phyloP scores from a whole-genome alignment of 805 yeast species.

The Yarrowia bubula region DNA sequence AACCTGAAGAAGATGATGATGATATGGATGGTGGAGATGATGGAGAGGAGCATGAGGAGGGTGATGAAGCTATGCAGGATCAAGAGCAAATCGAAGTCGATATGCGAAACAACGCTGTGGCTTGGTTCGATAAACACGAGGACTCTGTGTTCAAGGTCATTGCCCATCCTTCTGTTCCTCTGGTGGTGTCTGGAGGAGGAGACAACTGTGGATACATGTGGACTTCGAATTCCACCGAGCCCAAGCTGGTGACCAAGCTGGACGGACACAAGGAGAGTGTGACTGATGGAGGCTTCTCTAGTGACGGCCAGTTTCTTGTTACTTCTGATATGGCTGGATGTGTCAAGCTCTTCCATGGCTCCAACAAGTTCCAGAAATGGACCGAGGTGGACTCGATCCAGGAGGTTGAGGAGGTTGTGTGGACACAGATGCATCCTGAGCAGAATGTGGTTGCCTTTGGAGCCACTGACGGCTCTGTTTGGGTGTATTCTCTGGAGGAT shows the following conservation, averaged over 20 bases:
- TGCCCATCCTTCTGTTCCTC: conserved; percentile 78
- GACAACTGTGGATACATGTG: conserved; percentile 86
- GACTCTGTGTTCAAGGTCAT: conserved; percentile 85
- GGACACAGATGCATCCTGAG: conserved; percentile 78
- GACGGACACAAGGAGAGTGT: conserved; percentile 87
- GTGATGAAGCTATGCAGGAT: neutral
- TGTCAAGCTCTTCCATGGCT: conserved; percentile 66
- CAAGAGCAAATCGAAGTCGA: conserved; percentile 61
- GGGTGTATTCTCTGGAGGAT: conserved; percentile 80
- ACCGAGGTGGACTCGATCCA: conserved; percentile 62
- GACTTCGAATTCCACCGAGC: conserved; percentile 79
- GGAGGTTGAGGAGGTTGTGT: conserved; percentile 86
- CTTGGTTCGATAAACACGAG: conserved; percentile 84
- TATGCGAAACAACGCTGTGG: conserved; percentile 81
- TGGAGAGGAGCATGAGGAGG: neutral
- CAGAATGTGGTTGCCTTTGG: conserved; percentile 85
- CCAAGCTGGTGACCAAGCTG: conserved; percentile 72
- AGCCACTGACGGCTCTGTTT: conserved; percentile 86
- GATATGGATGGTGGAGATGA: conserved; percentile 18
- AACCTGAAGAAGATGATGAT: conserved; percentile 19
- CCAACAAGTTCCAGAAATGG: conserved; percentile 84
- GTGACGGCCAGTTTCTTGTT: conserved; percentile 74
- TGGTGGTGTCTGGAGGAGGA: conserved; percentile 91
- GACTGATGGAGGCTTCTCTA: conserved; percentile 75
- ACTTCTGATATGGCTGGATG: conserved; percentile 96